These are phyloP conservation scores for Wickerhamomyces queroliae DNA, from an alignment of 805 yeast species.

Conservation along the genomic window DNA sequence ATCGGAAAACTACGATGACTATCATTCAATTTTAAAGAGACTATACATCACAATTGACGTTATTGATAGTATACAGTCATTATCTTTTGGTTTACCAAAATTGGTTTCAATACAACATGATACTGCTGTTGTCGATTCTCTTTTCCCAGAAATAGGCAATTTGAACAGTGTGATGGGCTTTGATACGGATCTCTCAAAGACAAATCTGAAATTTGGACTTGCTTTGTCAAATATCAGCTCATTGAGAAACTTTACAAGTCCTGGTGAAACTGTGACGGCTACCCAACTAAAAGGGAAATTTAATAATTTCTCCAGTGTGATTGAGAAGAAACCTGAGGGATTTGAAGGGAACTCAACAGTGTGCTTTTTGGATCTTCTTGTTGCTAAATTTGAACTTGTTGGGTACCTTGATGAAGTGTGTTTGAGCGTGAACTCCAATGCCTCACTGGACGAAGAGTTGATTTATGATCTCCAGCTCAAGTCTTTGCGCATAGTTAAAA, in stretches of 20 bases:
- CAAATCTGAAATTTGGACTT: slow-evolving; percentile 21
- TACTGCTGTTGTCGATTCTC: slow-evolving; percentile 9
- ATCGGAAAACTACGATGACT: slow-evolving; percentile 19
- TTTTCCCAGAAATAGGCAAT: slow-evolving; percentile 13
- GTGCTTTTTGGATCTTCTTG: slow-evolving; percentile 23
- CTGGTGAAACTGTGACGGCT: neutral
- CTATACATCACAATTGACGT: slow-evolving; percentile 41
- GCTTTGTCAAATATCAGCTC: slow-evolving; percentile 15
- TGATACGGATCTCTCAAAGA: slow-evolving; percentile 11
- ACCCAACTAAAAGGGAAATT: neutral
- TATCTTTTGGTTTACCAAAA: slow-evolving; percentile 45
- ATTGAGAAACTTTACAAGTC: slow-evolving; percentile 3
- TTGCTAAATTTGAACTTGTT: slow-evolving; percentile 31
- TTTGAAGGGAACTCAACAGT: slow-evolving; percentile 9
- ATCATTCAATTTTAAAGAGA: slow-evolving; percentile 27
- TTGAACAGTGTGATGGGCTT: slow-evolving; percentile 4
- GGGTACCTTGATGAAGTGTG: slow-evolving; percentile 31
- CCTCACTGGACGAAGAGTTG: slow-evolving; percentile 22
- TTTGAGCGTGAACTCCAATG: neutral
- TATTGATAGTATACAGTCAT: slow-evolving; percentile 46
- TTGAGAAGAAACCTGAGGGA: slow-evolving; percentile 5
- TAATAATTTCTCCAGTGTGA: neutral
- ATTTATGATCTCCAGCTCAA: slow-evolving; percentile 33
- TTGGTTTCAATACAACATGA: neutral
- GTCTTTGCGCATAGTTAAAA: slow-evolving; percentile 32